Conservation (phyloP, 805 yeast species). For the Trichomonascus vanleenenianus region DNA sequence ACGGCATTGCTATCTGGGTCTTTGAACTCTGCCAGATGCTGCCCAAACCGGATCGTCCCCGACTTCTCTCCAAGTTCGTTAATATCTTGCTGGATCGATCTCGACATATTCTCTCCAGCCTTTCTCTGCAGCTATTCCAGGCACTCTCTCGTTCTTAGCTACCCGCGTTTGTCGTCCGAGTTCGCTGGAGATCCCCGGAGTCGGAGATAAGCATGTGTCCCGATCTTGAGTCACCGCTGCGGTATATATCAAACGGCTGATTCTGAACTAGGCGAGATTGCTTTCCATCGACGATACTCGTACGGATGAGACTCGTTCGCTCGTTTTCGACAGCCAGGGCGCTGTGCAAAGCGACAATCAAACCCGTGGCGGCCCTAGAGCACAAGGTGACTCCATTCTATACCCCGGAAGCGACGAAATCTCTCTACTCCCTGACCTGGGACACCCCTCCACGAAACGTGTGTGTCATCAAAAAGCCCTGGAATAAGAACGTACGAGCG, state of each 20-base stretch:
- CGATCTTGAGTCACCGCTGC: not conserved
- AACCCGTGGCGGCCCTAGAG: constrained; percentile 3
- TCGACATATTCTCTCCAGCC: too few species aligned
- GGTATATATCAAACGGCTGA: not conserved
- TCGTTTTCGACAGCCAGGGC: not conserved
- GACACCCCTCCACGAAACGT: constrained; percentile 64
- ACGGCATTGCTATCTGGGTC: constrained; percentile 2
- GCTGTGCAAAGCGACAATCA: not conserved
- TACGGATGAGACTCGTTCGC: not conserved
- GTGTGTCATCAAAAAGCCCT: constrained; percentile 77
- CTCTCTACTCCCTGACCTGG: constrained; percentile 46
- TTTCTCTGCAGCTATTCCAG: too few species aligned
- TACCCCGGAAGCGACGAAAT: not conserved
- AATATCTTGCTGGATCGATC: constrained; percentile 8
- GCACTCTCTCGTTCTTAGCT: too few species aligned
- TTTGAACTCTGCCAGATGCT: constrained; percentile 12
- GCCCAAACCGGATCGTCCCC: constrained; percentile 15
- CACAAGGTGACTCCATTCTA: constrained; percentile 10
- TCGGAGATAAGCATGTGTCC: not conserved
- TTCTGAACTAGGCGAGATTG: not conserved
- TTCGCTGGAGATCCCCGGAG: not conserved
- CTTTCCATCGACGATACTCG: not conserved
- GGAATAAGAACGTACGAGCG: constrained; percentile 53
- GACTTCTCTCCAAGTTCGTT: constrained; percentile 6
- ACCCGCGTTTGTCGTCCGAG: too few species aligned